Conservation (phyloP, 2,329 filamentous ascomycete species). For the Clonostachys sp. region DNA sequence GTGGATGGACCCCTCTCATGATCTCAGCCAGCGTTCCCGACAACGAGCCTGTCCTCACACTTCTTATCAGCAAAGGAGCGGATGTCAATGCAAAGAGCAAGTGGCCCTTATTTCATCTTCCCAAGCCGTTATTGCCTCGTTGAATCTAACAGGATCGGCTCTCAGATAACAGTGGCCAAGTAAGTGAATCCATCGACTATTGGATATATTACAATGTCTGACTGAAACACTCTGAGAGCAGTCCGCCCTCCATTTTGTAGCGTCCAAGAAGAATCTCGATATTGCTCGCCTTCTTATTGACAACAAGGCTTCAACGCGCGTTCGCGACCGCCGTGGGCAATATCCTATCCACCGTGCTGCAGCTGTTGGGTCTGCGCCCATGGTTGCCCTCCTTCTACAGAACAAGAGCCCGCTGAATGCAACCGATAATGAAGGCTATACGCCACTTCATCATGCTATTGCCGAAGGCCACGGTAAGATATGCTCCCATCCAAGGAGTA, state of each 20-base stretch:
- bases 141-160: background rate
- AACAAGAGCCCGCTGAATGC: conserved; percentile 78
- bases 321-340: conserved; percentile 84
- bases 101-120: conserved; percentile 7
- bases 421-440: conserved; percentile 77
- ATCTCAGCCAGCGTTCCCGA: conserved; percentile 74
- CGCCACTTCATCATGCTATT: conserved; percentile 83
- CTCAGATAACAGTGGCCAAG: conserved; percentile 63
- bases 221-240: conserved; percentile 23
- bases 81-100: conserved; percentile 70
- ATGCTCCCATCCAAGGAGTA: background rate
- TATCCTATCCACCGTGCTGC: conserved; percentile 88
- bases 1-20: conserved; percentile 82
- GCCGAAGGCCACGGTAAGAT: conserved; percentile 65
- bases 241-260: conserved; percentile 87
- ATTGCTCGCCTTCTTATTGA: conserved; percentile 73
- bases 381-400: conserved; percentile 75
- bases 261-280: conserved; percentile 85
- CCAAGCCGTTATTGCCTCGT: background rate
- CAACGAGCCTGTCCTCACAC: conserved; percentile 60
- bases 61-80: conserved; percentile 65
- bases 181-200: conserved; percentile 14
- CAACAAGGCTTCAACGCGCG: conserved; percentile 70
- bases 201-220: background rate
- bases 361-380: conserved; percentile 82